Conservation (phyloP, 140 eudicot species). For the Flaveria floridana region DNA sequence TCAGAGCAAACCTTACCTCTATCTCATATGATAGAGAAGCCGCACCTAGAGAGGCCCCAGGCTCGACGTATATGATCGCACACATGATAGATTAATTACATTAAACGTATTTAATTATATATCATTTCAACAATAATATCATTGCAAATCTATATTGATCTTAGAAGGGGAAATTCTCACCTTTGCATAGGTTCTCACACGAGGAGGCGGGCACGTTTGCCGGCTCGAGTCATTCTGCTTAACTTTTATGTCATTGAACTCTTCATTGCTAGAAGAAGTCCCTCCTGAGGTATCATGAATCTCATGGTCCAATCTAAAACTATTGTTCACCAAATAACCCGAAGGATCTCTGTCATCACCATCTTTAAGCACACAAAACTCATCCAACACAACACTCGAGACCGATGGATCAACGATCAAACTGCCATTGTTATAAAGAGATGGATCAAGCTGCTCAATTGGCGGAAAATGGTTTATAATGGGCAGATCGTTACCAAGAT, state of each 20-base stretch:
- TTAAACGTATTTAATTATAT: neutral
- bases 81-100: neutral
- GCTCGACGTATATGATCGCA: too few species aligned
- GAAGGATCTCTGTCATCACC: conserved; percentile 51
- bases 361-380: conserved; percentile 46
- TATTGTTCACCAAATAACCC: conserved; percentile 47
- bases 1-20: too few species aligned
- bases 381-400: conserved; percentile 53
- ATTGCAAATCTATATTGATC: neutral
- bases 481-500: conserved; percentile 31
- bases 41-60: too few species aligned
- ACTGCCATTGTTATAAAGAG: conserved; percentile 48
- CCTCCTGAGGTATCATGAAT: conserved; percentile 64
- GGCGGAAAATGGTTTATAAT: conserved; percentile 29
- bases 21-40: too few species aligned
- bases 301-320: conserved; percentile 57
- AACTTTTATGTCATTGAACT: conserved; percentile 57
- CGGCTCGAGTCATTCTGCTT: conserved; percentile 56
- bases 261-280: conserved; percentile 71
- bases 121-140: neutral
- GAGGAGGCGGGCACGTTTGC: conserved; percentile 47
- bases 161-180: conserved; percentile 32
- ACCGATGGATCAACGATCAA: conserved; percentile 58
- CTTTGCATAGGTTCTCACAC: conserved; percentile 81
- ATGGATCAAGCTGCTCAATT: conserved; percentile 42